Evolutionary conservation across 257 asterid genomes (phyloP), one percentile per base, ranked within the genome.

Genomic region (Eucommia ulmoides): DNA sequence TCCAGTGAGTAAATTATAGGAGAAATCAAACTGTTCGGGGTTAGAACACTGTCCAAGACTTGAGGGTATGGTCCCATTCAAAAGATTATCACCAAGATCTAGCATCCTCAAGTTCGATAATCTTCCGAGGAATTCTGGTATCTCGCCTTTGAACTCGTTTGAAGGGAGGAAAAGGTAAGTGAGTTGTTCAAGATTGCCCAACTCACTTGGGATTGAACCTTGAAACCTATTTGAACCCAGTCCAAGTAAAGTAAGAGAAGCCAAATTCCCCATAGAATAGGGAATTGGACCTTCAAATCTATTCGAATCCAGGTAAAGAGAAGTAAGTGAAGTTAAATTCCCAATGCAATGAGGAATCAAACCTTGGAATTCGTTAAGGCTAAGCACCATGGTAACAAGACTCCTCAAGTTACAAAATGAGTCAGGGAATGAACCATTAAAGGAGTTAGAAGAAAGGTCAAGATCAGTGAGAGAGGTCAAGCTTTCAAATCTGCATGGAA

Each of bases 321-420:
- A 23, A 20, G 23, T 19, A 24, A 65, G 53, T 2, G 55, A 65
- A 0, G 70, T 65, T n/a, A 65, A 53, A 38, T 58, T 65, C 8
- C 38, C 38, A 29, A 29, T 29, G 8, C 12, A 12, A 12, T 12
- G 6, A 5, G 6, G 38, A 29, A 29, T 29, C 38, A 29, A 29
- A 29, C 66, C 66, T 7, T 33, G 33, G 24, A 61, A 48, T 2
- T n/a, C 1, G 18, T 53, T 61, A 11, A 6, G 9, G n/a, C 44
- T 21, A 1, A 61, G 33, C 21, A 53, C 61, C 44, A 61, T 0
- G 24, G 53, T 18, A n/a, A 23, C 45, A 8, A 61, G 46, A 35
- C 6, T 53, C 8, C 26, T 53, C 55, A 53, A 21, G 19, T 53
- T 20, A 23, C 54, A 65, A 20, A 65, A 11, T 61, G 61, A 53